Evolutionary conservation across 2,329 filamentous ascomycete genomes (phyloP).

Genomic region (Fusarium fujikuroi): DNA sequence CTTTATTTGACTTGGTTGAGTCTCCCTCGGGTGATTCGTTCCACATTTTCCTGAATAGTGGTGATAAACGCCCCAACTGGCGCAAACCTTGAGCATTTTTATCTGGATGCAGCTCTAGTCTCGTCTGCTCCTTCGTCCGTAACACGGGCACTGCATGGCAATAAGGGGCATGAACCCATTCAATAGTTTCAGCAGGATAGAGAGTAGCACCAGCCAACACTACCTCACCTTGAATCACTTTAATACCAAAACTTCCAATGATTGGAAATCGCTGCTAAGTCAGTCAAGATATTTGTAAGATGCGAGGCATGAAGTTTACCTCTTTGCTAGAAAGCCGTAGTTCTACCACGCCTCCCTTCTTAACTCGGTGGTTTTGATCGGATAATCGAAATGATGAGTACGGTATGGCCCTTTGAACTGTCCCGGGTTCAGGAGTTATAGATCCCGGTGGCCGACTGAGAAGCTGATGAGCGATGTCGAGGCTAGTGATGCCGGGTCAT

Average conservation of each 20-base stretch:
- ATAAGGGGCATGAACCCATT: conserved; percentile 73
- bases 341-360: conserved; percentile 53
- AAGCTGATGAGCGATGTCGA: conserved; percentile 3
- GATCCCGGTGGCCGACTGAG: conserved; percentile 4
- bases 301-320: conserved; percentile 47
- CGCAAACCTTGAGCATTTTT: conserved; percentile 60
- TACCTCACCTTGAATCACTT: conserved; percentile 69
- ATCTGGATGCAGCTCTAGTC: conserved; percentile 67
- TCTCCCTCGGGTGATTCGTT: conserved; percentile 53
- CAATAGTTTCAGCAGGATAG: conserved; percentile 55
- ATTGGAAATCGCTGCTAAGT: conserved; percentile 66
- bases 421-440: not conserved
- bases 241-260: conserved; percentile 75
- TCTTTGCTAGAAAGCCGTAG: conserved; percentile 61
- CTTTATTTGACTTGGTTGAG: conserved; percentile 32
- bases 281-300: conserved; percentile 12
- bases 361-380: conserved; percentile 56
- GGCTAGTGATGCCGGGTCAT: not conserved
- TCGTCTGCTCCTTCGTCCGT: conserved; percentile 60
- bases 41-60: conserved; percentile 75
- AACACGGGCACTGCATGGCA: conserved; percentile 78
- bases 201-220: conserved; percentile 74
- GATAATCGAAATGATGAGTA: conserved; percentile 60
- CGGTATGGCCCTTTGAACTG: conserved; percentile 38
- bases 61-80: conserved; percentile 68